These are phyloP conservation scores for Sugiyamaella valdiviana DNA, from an alignment of 805 yeast species.

Conservation along the genomic window DNA sequence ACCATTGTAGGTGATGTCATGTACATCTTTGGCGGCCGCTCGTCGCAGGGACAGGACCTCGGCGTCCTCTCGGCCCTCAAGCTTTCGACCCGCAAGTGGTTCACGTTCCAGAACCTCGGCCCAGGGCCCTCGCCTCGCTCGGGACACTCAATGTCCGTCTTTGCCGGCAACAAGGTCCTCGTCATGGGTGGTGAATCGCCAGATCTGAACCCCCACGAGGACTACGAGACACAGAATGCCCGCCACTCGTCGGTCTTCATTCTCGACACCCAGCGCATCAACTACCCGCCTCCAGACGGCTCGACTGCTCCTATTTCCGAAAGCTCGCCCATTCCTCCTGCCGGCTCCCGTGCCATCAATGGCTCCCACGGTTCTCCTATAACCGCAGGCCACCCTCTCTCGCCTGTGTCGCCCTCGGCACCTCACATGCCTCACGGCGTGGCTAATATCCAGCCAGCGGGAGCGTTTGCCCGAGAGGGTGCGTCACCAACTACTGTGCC, in stretches of 20 bases:
- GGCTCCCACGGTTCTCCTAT: not conserved
- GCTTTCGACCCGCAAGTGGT: constrained; percentile 67
- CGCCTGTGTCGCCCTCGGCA: not conserved
- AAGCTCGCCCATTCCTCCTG: not conserved
- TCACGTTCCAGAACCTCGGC: constrained; percentile 49
- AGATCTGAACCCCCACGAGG: constrained; percentile 34
- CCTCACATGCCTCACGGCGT: constrained; percentile 5
- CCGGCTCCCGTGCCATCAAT: not conserved
- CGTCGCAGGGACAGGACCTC: constrained; percentile 60
- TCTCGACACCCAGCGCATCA: constrained; percentile 49
- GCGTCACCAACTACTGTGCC: not conserved
- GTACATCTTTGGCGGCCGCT: constrained; percentile 87
- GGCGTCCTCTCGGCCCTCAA: constrained; percentile 69
- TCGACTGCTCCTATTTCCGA: not conserved
- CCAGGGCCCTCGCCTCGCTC: constrained; percentile 75
- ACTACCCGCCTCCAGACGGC: constrained; percentile 31
- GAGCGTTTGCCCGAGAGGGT: constrained; percentile 3
- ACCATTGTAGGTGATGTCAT: constrained; percentile 69
- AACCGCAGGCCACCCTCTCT: not conserved
- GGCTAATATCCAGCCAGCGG: constrained; percentile 9
- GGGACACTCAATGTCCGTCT: constrained; percentile 82
- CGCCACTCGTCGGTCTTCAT: constrained; percentile 39
- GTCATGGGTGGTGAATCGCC: constrained; percentile 91
- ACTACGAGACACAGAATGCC: constrained; percentile 42
- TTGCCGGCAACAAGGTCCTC: constrained; percentile 59